A percentile compares a stretch with the other conserved stretches of the same genome.
Conservation (phyloP, 2,329 filamentous ascomycete species). For the Claviceps spartinae region DNA sequence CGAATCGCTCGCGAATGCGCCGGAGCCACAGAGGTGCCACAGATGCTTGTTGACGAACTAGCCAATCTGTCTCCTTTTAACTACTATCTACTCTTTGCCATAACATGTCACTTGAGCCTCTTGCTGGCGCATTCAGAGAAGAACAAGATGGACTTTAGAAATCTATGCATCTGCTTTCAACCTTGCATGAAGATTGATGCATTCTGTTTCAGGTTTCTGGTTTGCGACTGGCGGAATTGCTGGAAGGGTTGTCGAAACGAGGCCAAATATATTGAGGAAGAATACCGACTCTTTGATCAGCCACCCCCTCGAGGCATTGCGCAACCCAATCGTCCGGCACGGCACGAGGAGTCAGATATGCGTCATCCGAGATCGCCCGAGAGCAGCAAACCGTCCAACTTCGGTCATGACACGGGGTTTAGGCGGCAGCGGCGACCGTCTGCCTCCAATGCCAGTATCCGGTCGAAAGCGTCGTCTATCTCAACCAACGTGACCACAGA, state of each 20-base stretch:
- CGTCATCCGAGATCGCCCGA: conserved; percentile 44
- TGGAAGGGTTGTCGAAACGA: conserved; percentile 96
- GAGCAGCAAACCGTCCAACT: conserved; percentile 41
- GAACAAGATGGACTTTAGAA: conserved; percentile 97
- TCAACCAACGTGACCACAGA: conserved; percentile 34
- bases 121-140: conserved; percentile 83
- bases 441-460: conserved; percentile 29
- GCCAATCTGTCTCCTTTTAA: conserved; percentile 93
- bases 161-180: conserved; percentile 92
- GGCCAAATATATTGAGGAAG: conserved; percentile 59
- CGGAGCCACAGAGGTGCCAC: conserved; percentile 66
- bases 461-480: conserved; percentile 28
- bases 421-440: conserved; percentile 27
- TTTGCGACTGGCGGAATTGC: conserved; percentile 90
- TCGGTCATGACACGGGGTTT: conserved; percentile 24
- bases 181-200: conserved; percentile 93
- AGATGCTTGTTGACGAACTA: conserved; percentile 78
- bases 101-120: conserved; percentile 88
- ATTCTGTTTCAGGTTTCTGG: conserved; percentile 89
- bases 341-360: conserved; percentile 7
- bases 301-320: conserved; percentile 38
- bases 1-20: conserved; percentile 68
- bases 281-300: conserved; percentile 47
- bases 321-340: conserved; percentile 18
- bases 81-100: conserved; percentile 94